Base-by-base conservation (phyloP, 2,329 filamentous ascomycete genomes). In the Epichloe coenophiala region DNA sequence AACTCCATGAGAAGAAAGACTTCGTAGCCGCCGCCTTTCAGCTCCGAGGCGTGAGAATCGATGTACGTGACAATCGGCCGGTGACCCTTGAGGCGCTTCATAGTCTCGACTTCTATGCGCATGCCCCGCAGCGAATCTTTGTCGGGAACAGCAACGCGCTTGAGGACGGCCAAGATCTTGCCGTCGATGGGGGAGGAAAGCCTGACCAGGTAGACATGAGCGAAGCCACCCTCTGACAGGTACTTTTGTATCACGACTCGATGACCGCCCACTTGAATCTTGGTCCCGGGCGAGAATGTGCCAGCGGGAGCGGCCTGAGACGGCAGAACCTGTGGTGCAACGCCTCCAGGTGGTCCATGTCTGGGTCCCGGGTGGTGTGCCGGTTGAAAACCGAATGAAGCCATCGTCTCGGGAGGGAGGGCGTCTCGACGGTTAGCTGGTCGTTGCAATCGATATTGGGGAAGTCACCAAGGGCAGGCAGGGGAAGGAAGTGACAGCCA, bases 81-180 rank as follows among this genome's bases (percentile, higher is more conserved):
- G 76, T 97, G 93, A 51, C 93, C 93, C 74, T 95, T 95, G 60
- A 98, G 77, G 69, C 93, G 90, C 81, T 98, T 98, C 93, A 98
- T 98, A 13, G 93, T 98, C 72, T 98, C 93, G 59, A 98, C 93
- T 75, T 98, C 93, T 58, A 84, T 97, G 67, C 93, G 83, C 93
- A 98, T 97, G 68, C 87, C 90, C 55, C 88, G 86, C 70, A 98
- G 75, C 52, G 91, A 81, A 57, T 95, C 87, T 75, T 95, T 96
- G 70, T 98, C 93, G 35, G 93, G 89, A 48, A 97, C 93, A 37
- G 93, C 93, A 52, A 98, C 93, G 63, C 93, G 78, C 76, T 98
- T 96, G 62, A 96, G 74, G 46, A 96, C 90, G 12, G 88, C 89
- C 60, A 81, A 74, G 59, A 94, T 86, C 56, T 85, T 84, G 55